A percentile compares a stretch with the other conserved stretches of the same genome.
phyloP scores from a whole-genome alignment of 495 filamentous ascomycete species.

The Astrocystis sublimbata region DNA sequence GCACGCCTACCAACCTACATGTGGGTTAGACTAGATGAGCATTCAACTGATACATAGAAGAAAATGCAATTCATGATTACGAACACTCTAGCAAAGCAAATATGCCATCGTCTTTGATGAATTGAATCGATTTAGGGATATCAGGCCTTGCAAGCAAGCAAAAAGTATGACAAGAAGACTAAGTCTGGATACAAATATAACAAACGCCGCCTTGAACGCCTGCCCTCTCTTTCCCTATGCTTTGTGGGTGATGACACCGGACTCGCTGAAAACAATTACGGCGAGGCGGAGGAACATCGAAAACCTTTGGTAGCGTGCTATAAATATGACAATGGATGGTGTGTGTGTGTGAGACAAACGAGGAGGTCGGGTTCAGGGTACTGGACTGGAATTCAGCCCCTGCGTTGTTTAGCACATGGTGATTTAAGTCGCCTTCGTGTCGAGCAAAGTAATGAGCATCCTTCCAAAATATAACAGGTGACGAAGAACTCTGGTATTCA shows the following conservation, averaged over 20 bases:
- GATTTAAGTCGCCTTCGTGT: too few species aligned
- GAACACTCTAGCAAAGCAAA: too few species aligned
- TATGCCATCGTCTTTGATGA: too few species aligned
- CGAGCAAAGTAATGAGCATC: slow-evolving; percentile 8
- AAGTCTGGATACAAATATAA: slow-evolving; percentile 2
- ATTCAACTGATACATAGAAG: neutral
- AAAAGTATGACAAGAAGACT: too few species aligned
- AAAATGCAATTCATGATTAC: neutral
- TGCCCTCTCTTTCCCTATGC: neutral
- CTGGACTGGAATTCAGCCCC: neutral
- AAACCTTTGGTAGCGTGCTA: neutral
- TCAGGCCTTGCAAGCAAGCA: neutral
- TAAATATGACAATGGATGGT: neutral
- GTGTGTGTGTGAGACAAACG: slow-evolving; percentile 2
- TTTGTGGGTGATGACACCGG: neutral
- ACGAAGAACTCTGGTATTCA: slow-evolving; percentile 5
- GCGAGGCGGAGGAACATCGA: neutral
- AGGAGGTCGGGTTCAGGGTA: neutral
- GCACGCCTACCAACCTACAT: too few species aligned
- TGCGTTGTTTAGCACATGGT: too few species aligned
- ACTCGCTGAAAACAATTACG: slow-evolving; percentile 1
- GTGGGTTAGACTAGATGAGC: neutral
- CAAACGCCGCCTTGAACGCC: slow-evolving; percentile 6
- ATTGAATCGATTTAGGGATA: neutral
- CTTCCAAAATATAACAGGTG: neutral